phyloP scores from a whole-genome alignment of 805 yeast species.

The Lipomyces yamanashiensis region DNA sequence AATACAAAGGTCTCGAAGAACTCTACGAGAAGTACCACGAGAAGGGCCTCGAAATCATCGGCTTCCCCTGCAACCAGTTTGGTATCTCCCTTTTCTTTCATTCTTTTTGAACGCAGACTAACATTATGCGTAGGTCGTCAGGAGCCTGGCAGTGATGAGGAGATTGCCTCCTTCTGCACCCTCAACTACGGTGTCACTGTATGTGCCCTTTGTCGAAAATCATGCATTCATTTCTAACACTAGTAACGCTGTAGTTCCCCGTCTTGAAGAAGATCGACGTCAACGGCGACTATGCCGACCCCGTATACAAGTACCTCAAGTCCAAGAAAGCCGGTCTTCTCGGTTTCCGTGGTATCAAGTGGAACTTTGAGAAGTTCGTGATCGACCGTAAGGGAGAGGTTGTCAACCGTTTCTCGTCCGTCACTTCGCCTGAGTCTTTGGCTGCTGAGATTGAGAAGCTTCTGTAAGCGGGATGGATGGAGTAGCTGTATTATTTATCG shows the following conservation, averaged over 20 bases:
- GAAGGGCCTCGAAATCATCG: conserved; percentile 69
- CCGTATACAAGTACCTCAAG: conserved; percentile 81
- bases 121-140: conserved; percentile 51
- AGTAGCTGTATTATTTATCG: not conserved
- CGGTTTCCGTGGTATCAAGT: conserved; percentile 73
- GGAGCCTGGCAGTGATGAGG: conserved; percentile 70
- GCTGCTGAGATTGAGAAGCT: conserved; percentile 22
- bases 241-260: conserved; percentile 60
- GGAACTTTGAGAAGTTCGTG: conserved; percentile 82
- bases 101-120: too few relatives aligned
- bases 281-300: conserved; percentile 80
- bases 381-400: conserved; percentile 63
- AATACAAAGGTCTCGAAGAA: conserved; percentile 71
- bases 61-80: conserved; percentile 92
- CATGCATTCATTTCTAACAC: not conserved
- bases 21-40: conserved; percentile 68
- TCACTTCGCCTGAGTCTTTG: conserved; percentile 60
- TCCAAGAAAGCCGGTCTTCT: conserved; percentile 57
- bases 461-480: not conserved
- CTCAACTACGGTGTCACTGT: conserved; percentile 80
- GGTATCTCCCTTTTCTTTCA: conserved; percentile 46
- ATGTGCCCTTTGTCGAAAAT: not conserved
- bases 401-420: conserved; percentile 64
- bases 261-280: conserved; percentile 85
- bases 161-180: conserved; percentile 70